Conservation (phyloP, 805 yeast species). For the Cyberlindnera mycetangii region DNA sequence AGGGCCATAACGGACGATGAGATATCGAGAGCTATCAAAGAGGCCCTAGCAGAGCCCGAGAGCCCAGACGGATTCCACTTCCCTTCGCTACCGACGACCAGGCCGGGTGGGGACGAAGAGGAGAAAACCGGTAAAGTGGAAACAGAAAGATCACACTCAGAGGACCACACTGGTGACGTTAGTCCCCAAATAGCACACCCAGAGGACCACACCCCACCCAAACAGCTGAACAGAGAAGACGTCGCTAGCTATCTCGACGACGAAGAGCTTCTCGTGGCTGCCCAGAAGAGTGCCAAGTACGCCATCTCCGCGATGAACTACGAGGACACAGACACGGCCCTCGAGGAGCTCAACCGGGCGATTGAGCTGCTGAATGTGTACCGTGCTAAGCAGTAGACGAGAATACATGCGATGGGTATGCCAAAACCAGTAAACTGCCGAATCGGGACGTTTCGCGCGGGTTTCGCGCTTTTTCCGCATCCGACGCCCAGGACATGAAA, state of each 20-base stretch:
- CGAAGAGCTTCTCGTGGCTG: slow-evolving; percentile 35
- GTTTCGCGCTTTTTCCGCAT: slow-evolving; percentile 1
- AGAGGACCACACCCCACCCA: neutral
- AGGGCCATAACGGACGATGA: slow-evolving; percentile 12
- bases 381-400: neutral
- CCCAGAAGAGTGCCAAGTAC: slow-evolving; percentile 64
- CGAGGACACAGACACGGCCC: slow-evolving; percentile 67
- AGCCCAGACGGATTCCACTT: slow-evolving; percentile 5
- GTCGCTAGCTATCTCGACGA: slow-evolving; percentile 30
- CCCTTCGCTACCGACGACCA: slow-evolving; percentile 11
- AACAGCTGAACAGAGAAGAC: slow-evolving; percentile 13
- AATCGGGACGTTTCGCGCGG: neutral
- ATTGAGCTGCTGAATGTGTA: slow-evolving; percentile 8
- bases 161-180: slow-evolving; percentile 3
- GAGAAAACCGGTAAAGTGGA: neutral
- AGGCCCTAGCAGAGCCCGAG: slow-evolving; percentile 7
- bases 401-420: too few species aligned
- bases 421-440: slow-evolving; percentile 4
- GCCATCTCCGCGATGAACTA: slow-evolving; percentile 74
- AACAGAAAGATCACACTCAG: neutral
- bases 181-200: neutral
- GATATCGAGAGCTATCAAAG: slow-evolving; percentile 8
- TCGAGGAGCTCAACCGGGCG: slow-evolving; percentile 11
- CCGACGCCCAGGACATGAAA: neutral
- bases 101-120: slow-evolving; percentile 3